Evolutionary conservation across 176 grass and related monocot species (phyloP), one percentile per base, ranked within the genome.

Genomic region (Lolium rigidum): DNA sequence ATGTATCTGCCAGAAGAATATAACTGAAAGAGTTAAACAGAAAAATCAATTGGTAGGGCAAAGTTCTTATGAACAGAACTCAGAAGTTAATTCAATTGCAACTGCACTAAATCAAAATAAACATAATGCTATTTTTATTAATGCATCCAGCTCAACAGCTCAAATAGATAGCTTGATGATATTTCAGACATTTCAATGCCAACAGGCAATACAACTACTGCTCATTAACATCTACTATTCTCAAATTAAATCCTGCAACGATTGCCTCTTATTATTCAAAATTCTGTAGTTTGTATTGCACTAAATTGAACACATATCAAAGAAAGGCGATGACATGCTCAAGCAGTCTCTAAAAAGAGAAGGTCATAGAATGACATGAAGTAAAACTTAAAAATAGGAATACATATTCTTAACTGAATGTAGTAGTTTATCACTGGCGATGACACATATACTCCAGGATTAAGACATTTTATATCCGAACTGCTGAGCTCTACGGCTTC

Each of bases 401-500:
- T 56, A 37, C 10, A 83, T 80, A 67, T 85, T 76, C 92, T 92
- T 88, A 66, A 97, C 94, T 90, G 90, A 78, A 94, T 92, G 62
- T 94, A 97, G 85, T 88, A 97, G 77, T 97, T 97, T 84, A 97
- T 94, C 70, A 97, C 91, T 35, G 86, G 87, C 46, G 94, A 97
- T 1, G 94, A 97, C 50, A 97, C 74, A 89, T 73, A 97, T 92
- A 62, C 81, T 82, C 82, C 88, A 66, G 80, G 87, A 70, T 90
- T 37, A 77, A 97, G 92, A 77, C 94, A 97, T 85, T 49, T 87
- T 47, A 97, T 87, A 89, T 94, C 94, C 18, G 83, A 92, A 78
- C 68, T 67, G 74, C 28, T 74, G 57, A 97, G 90, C 88, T 92
- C 92, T 24, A 94, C 81, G 68, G 89, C 85, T 92, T 92, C 89